phyloP scores from a whole-genome alignment of 2,329 filamentous ascomycete species.

The Fonsecaea nubica region DNA sequence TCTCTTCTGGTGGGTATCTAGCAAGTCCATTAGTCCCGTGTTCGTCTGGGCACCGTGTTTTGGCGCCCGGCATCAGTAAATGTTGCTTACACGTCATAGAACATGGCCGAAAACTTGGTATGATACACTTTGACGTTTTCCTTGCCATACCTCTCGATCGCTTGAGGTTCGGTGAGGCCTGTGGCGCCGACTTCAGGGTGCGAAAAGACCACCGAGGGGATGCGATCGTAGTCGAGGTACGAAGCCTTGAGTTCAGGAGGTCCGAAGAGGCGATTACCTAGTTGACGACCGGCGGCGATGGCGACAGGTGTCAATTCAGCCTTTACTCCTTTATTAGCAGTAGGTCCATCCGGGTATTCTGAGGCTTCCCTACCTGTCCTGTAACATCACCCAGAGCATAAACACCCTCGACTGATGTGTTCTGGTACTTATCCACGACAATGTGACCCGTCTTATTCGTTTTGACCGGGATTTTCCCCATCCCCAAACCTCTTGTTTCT shows the following conservation, averaged over 20 bases:
- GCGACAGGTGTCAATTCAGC: conserved; percentile 60
- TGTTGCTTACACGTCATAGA: conserved; percentile 47
- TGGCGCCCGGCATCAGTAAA: not conserved
- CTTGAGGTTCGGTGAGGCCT: conserved; percentile 59
- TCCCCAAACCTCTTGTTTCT: conserved; percentile 52
- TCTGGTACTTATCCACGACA: conserved; percentile 58
- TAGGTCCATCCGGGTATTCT: not conserved
- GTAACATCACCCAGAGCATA: conserved; percentile 61
- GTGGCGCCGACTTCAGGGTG: conserved; percentile 59
- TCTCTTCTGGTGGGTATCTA: conserved; percentile 55
- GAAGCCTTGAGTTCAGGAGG: conserved; percentile 52
- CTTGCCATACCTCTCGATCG: conserved; percentile 55
- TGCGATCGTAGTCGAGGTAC: conserved; percentile 57
- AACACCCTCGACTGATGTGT: conserved; percentile 55
- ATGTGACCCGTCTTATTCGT: conserved; percentile 50
- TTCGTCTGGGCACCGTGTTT: not conserved
- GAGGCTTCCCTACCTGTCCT: conserved; percentile 45
- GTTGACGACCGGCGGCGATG: conserved; percentile 59
- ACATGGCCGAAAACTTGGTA: conserved; percentile 58
- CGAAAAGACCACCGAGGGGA: conserved; percentile 61
- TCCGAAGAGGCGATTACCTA: conserved; percentile 59
- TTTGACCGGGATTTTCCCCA: conserved; percentile 53
- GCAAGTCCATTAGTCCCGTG: conserved; percentile 47
- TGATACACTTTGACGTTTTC: conserved; percentile 59
- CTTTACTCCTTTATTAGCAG: conserved; percentile 11